These are phyloP conservation scores for Geoglossum cookeanum DNA, from an alignment of 2,329 filamentous ascomycete genomes.

Conservation along the genomic window DNA sequence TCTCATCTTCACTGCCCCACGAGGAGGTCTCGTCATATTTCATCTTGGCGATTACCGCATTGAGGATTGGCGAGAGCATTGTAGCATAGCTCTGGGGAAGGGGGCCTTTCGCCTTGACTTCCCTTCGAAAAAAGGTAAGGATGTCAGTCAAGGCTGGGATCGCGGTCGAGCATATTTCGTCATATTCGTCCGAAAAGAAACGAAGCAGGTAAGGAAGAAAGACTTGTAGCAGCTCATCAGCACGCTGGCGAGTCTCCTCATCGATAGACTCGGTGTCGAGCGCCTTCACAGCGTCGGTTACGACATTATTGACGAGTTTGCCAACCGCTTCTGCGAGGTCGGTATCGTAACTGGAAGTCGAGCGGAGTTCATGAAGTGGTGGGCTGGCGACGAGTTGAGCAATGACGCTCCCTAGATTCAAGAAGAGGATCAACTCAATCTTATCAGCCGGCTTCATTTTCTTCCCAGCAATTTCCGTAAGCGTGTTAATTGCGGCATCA, in stretches of 20 bases:
- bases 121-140: slow-evolving; percentile 72
- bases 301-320: slow-evolving; percentile 80
- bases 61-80: slow-evolving; percentile 73
- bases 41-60: slow-evolving; percentile 91
- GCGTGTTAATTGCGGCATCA: slow-evolving; percentile 80
- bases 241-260: slow-evolving; percentile 47
- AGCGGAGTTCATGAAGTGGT: slow-evolving; percentile 56
- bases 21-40: slow-evolving; percentile 86
- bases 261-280: slow-evolving; percentile 50
- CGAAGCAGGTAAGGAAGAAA: slow-evolving; percentile 78
- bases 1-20: slow-evolving; percentile 87
- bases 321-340: slow-evolving; percentile 90
- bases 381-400: slow-evolving; percentile 71
- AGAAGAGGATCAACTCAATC: slow-evolving; percentile 77
- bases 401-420: slow-evolving; percentile 74
- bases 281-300: slow-evolving; percentile 72
- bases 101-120: slow-evolving; percentile 40
- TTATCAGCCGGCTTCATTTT: slow-evolving; percentile 95
- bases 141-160: slow-evolving; percentile 87
- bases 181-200: slow-evolving; percentile 95
- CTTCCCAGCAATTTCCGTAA: slow-evolving; percentile 91
- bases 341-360: slow-evolving; percentile 77
- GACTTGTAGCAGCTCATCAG: slow-evolving; percentile 61
- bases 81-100: slow-evolving; percentile 58
- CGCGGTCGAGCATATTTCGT: slow-evolving; percentile 91